Conservation (phyloP, 2,329 filamentous ascomycete species). For the Colletotrichum shisoi region DNA sequence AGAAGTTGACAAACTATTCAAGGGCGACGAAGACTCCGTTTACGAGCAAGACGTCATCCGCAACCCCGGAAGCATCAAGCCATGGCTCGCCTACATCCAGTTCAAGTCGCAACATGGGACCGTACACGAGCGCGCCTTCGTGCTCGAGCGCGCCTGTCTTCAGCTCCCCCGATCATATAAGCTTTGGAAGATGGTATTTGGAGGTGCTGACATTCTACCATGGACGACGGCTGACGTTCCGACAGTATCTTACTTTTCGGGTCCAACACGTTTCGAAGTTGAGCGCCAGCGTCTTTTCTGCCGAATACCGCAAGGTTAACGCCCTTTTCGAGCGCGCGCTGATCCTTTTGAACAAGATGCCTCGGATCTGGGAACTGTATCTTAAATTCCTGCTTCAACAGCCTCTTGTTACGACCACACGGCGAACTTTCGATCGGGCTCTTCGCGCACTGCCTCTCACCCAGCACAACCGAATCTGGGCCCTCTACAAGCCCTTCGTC, state of each 20-base stretch:
- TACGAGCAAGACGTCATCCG: conserved; percentile 97
- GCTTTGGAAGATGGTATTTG: conserved; percentile 87
- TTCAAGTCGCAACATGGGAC: conserved; percentile 90
- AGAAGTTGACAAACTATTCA: conserved; percentile 45
- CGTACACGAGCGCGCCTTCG: conserved; percentile 81
- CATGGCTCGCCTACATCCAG: conserved; percentile 93
- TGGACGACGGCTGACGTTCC: conserved; percentile 18
- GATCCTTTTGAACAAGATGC: conserved; percentile 98
- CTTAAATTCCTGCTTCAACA: conserved; percentile 88
- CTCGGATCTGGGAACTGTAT: conserved; percentile 97
- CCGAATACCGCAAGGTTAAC: conserved; percentile 93
- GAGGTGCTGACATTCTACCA: not conserved
- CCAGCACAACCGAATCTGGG: conserved; percentile 96
- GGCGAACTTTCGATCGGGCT: conserved; percentile 89
- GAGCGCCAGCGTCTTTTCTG: conserved; percentile 79
- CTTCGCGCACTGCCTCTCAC: conserved; percentile 90
- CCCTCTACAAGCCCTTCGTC: conserved; percentile 87
- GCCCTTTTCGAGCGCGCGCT: conserved; percentile 90
- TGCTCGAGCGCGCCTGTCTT: conserved; percentile 88
- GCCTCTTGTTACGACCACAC: conserved; percentile 86
- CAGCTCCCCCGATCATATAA: conserved; percentile 96
- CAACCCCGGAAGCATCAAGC: conserved; percentile 84
- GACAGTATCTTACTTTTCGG: conserved; percentile 83
- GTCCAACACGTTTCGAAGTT: conserved; percentile 81
- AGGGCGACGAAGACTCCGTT: conserved; percentile 87